Conservation (phyloP, 2,329 filamentous ascomycete genomes). For the Phyllosticta capitalensis region DNA sequence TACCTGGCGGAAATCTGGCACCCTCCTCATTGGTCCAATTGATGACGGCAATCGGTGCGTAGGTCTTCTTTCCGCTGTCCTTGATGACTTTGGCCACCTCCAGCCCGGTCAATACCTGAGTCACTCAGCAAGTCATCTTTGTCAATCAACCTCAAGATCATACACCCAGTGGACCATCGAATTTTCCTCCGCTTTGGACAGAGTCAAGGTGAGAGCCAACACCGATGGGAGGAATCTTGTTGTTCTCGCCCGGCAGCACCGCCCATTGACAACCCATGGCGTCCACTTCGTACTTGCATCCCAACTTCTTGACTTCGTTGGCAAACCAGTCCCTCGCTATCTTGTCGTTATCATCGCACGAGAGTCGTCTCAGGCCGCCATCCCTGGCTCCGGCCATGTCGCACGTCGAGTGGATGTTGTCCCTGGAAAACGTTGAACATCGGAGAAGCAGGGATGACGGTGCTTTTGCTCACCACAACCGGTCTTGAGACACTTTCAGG, state of each 20-base stretch:
- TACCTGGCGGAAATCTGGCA: constrained; percentile 6
- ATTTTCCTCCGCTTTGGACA: constrained; percentile 15
- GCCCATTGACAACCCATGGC: constrained; percentile 15
- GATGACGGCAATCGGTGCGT: constrained; percentile 13
- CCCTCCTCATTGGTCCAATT: constrained; percentile 17
- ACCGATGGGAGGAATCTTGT: constrained; percentile 18
- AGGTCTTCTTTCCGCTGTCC: constrained; percentile 22
- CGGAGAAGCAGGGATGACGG: not conserved
- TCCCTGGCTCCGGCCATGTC: not conserved
- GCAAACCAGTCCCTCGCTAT: constrained; percentile 14
- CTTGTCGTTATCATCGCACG: constrained; percentile 14
- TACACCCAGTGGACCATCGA: constrained; percentile 15
- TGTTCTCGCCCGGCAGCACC: constrained; percentile 13
- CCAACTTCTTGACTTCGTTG: constrained; percentile 11
- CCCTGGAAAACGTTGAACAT: not conserved
- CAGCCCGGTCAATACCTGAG: constrained; percentile 10
- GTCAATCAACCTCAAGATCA: not conserved
- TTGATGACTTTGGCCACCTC: constrained; percentile 17
- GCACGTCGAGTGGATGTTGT: not conserved
- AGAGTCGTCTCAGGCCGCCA: constrained; percentile 13
- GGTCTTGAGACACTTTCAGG: not conserved
- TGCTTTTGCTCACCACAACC: not conserved
- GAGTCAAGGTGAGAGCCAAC: constrained; percentile 20
- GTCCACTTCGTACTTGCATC: constrained; percentile 13
- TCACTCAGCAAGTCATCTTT: not conserved